phyloP scores from a whole-genome alignment of 164 flowering plant genomes.

The Aristolochia contorta region DNA sequence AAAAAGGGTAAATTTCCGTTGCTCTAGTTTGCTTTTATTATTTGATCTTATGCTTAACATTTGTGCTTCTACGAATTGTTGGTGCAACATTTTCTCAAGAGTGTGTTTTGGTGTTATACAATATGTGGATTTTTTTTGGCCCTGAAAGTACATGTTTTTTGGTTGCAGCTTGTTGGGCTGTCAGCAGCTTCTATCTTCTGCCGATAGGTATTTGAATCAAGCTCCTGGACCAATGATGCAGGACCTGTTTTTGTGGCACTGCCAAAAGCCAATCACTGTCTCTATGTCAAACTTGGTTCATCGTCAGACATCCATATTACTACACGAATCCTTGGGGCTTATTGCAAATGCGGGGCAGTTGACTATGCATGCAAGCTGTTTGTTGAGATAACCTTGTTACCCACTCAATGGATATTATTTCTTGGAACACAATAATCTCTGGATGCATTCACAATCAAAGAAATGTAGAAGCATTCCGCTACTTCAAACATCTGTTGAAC shows the following conservation, averaged over 20 bases:
- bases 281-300: conserved; percentile 8
- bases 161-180: too few relatives aligned
- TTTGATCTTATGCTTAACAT: too few relatives aligned
- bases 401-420: conserved; percentile 6
- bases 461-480: conserved; percentile 11
- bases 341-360: conserved; percentile 8
- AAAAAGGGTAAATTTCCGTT: too few relatives aligned
- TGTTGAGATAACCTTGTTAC: conserved; percentile 7
- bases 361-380: conserved; percentile 13
- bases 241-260: background rate
- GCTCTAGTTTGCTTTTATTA: too few relatives aligned
- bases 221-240: background rate
- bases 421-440: conserved; percentile 16
- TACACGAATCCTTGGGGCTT: conserved; percentile 4
- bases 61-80: too few relatives aligned
- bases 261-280: conserved; percentile 7
- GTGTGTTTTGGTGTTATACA: too few relatives aligned
- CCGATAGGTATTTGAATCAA: too few relatives aligned
- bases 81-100: too few relatives aligned
- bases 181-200: too few relatives aligned
- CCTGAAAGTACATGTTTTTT: too few relatives aligned
- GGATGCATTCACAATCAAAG: conserved; percentile 12
- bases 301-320: conserved; percentile 8
- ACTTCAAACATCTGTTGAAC: conserved; percentile 12
- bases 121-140: too few relatives aligned